Evolutionary conservation across 1,284 basidiomycete species (phyloP), one percentile per base, ranked within the genome.

Genomic region (Lignosus rhinocerotis): DNA sequence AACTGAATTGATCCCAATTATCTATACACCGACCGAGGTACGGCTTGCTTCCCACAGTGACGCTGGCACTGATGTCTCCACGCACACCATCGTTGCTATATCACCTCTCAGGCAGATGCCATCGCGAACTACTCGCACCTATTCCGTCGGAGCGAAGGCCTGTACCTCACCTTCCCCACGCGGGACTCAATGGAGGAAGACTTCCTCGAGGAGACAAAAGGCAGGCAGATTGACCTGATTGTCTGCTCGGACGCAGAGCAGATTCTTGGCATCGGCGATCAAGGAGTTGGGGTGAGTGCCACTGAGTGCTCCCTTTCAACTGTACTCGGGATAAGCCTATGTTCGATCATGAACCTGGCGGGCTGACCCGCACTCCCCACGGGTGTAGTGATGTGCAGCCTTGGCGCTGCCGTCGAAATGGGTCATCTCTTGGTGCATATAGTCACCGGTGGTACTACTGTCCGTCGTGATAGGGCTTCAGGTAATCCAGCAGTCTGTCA

Each of bases 211-310:
- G 83, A 87, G 66, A 83, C 80, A 0, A 76, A 76, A 34, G 84
- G 84, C 25, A 77, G 83, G 9, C 76, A 87, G 32, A 82, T 92
- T 47, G 81, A 92, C 61, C 76, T 94, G 31, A 79, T 94, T 50
- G 91, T 94, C 34, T 89, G 88, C 56, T 90, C 91, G 0, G 93
- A 95, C 69, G 84, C 88, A 5, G 92, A 93, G 69, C 88, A 89
- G 2, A 93, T 94, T 59, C 76, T 94, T 3, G 92, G 92, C 17
- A 93, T 91, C 66, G 88, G 87, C 3, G 87, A 89, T 70, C 87
- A 90, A 67, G 87, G 87, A 45, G 83, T 87, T 56, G 86, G 86
- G 50, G 86, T 87, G 66, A 56, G 77, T 36, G 42, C 17, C 21
- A 12, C 46, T 33, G 16, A 47, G 39, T n/a, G 12, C 14, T 10